These are phyloP conservation scores for Fusarium avenaceum DNA, from an alignment of 2,329 filamentous ascomycete genomes.

Conservation along the genomic window DNA sequence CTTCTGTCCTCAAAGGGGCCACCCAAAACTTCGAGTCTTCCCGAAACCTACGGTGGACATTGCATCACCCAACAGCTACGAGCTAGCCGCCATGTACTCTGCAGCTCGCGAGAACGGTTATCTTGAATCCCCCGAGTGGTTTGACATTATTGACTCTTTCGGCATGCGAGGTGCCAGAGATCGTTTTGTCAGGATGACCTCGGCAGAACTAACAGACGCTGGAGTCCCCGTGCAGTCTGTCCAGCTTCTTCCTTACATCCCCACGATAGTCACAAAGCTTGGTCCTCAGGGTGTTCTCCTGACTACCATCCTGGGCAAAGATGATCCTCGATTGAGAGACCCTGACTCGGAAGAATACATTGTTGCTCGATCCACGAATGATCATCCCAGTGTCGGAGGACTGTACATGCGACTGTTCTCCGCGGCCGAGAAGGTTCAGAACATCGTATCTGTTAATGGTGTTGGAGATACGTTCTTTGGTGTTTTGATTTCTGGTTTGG, in stretches of 20 bases:
- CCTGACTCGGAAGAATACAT: constrained; percentile 77
- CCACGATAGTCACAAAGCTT: constrained; percentile 86
- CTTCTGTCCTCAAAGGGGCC: constrained; percentile 64
- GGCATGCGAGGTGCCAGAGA: constrained; percentile 82
- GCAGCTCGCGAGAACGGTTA: constrained; percentile 75
- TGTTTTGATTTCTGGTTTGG: constrained; percentile 83
- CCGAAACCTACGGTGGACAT: constrained; percentile 77
- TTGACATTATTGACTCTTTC: constrained; percentile 81
- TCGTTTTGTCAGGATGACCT: constrained; percentile 77
- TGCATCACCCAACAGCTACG: constrained; percentile 84
- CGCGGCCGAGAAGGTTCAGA: constrained; percentile 73
- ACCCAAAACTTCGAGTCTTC: constrained; percentile 64
- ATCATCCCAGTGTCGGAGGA: constrained; percentile 72
- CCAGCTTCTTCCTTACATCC: constrained; percentile 89
- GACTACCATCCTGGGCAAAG: constrained; percentile 75
- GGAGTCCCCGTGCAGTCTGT: constrained; percentile 88
- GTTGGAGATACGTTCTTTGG: constrained; percentile 95
- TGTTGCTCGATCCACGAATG: constrained; percentile 71
- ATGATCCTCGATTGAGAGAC: constrained; percentile 75
- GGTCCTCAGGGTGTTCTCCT: constrained; percentile 82
- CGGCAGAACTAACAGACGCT: constrained; percentile 75
- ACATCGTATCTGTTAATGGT: constrained; percentile 91
- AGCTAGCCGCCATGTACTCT: constrained; percentile 83
- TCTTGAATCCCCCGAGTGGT: constrained; percentile 81
- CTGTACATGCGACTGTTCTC: constrained; percentile 85